Base-by-base conservation (phyloP, 2,329 filamentous ascomycete species). In the Ascochyta lentis region DNA sequence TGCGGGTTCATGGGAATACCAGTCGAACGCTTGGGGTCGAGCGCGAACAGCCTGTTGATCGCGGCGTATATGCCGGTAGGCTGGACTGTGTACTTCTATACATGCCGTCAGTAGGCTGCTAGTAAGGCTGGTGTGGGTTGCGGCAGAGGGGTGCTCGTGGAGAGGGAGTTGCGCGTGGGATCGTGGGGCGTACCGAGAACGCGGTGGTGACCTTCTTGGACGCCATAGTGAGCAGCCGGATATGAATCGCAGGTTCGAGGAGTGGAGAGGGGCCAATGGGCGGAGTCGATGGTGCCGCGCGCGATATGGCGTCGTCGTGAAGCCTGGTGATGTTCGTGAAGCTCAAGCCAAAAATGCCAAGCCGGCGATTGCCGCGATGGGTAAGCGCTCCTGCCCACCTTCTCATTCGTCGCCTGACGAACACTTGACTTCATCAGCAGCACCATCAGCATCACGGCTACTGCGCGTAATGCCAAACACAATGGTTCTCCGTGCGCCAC, bases 11-110 rank as follows among this genome's bases (percentile, higher is more conserved):
- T 81, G 42, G 95, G 95, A 19, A 99, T 82, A 77, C 95, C 95
- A 70, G 89, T 92, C 65, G 93, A 97, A 64, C 95, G 93, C 72
- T 91, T 87, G 33, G 92, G 85, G 76, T 96, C 94, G 71, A 99
- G 81, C 65, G 92, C 86, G 65, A 97, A 78, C 67, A 89, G 75
- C 66, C 87, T 86, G 76, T 93, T 92, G 76, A 99, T 80, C 53
- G 81, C 81, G 73, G 94, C 92, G 90, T 92, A 98, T 77, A 98
- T 81, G 37, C 95, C 95, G 35, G 84, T 86, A 47, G 94, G 95
- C 75, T 96, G 91, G 62, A 98, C 82, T 33, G 93, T 96, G 81
- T 99, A 94, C 90, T 98, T 98, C 94, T 99, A 53, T 44, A 49
- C 9, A 42, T 16, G 31, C 23, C 38, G 27, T 48, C 49, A 54